phyloP scores from a whole-genome alignment of 306 rosid genomes.

The Notholithocarpus densiflorus region DNA sequence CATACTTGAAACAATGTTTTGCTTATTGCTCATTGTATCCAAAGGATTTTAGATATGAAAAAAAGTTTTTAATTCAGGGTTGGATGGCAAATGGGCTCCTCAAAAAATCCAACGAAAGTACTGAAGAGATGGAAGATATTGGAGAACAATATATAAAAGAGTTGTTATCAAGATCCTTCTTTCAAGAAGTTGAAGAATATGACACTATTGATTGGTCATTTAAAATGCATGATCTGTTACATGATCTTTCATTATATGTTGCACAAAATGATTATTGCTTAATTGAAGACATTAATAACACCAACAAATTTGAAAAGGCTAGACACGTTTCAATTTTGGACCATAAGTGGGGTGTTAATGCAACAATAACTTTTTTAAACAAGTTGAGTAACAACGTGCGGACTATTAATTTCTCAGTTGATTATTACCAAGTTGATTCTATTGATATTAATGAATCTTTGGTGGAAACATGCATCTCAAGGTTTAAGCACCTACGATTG shows the following conservation, averaged over 20 bases:
- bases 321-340: too few relatives aligned
- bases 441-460: too few relatives aligned
- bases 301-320: not conserved
- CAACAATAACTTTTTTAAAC: not conserved
- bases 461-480: not conserved
- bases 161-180: constrained; percentile 18
- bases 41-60: not conserved
- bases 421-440: too few relatives aligned
- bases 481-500: constrained; percentile 3
- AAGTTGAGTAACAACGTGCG: too few relatives aligned
- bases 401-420: too few relatives aligned
- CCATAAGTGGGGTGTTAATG: too few relatives aligned
- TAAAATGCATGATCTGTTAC: constrained; percentile 22
- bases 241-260: constrained; percentile 20
- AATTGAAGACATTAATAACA: not conserved
- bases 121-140: constrained; percentile 21
- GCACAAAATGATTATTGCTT: constrained; percentile 4
- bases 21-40: constrained; percentile 32
- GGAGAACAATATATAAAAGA: constrained; percentile 21
- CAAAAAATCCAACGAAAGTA: not conserved
- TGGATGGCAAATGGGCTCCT: constrained; percentile 38
- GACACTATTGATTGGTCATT: too few relatives aligned
- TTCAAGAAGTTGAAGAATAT: constrained; percentile 18
- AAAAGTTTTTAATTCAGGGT: constrained; percentile 2
- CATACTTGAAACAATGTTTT: constrained; percentile 21